Conservation (phyloP, 2,329 filamentous ascomycete species). For the Clonostachys solani region DNA sequence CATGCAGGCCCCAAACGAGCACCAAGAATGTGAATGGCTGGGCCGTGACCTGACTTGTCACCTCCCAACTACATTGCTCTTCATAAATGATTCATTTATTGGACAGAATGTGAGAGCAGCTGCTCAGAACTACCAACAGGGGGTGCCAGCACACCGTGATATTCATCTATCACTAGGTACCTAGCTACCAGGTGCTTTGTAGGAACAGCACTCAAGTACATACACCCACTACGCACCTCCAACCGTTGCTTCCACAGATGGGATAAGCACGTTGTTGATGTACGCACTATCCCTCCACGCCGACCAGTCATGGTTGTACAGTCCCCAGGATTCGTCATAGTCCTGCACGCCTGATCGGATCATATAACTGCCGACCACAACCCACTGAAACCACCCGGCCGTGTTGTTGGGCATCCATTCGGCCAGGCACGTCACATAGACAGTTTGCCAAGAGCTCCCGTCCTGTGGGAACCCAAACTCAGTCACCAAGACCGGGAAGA, state of each 20-base stretch:
- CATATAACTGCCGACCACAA: conserved; percentile 55
- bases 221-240: not conserved
- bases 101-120: too few species aligned
- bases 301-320: conserved; percentile 50
- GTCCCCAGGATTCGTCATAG: conserved; percentile 53
- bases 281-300: conserved; percentile 40
- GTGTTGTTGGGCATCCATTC: conserved; percentile 41
- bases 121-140: too few species aligned
- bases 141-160: too few species aligned
- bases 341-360: conserved; percentile 47
- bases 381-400: conserved; percentile 56
- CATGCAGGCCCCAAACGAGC: too few species aligned
- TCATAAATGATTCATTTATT: too few species aligned
- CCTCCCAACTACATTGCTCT: too few species aligned
- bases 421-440: conserved; percentile 49
- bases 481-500: conserved; percentile 36
- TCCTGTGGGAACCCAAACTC: conserved; percentile 52
- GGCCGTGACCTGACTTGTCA: too few species aligned
- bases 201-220: too few species aligned
- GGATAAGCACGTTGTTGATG: conserved; percentile 31
- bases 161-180: too few species aligned
- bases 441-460: conserved; percentile 34
- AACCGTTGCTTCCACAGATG: conserved; percentile 26
- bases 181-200: too few species aligned
- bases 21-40: too few species aligned